Base-by-base conservation (phyloP, 2,329 filamentous ascomycete genomes). In the Colletotrichum sp. region DNA sequence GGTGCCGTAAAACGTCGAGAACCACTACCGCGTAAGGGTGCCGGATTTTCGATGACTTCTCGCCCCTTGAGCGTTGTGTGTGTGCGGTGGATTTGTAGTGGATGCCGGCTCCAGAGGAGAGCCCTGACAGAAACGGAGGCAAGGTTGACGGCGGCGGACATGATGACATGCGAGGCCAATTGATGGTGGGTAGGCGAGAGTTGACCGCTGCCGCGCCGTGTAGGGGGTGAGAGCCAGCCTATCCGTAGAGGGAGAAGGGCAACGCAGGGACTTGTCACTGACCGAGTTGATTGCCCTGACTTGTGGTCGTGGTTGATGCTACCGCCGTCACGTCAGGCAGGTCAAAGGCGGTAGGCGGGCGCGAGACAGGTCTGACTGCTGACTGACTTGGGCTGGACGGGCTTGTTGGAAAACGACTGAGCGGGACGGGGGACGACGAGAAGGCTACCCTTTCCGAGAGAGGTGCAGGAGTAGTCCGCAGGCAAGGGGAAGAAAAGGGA, bases 91-190 rank as follows among this genome's bases (percentile, higher is more conserved):
- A 49, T 21, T 49, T 28, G 24, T n/a, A 32, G 67, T 49, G 67
- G 59, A 44, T 74, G 67, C 44, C 26, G 52, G 18, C 44, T 44
- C 32, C 59, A 24, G 28, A 49, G 49, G 44, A 32, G 24, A 36
- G 68, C 60, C 60, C 72, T 72, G 68, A 72, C 71, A 63, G 66
- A 24, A 74, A 60, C 18, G 21, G 52, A 39, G 30, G 66, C 71
- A 64, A 70, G 65, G 71, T 70, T 70, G 55, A 18, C n/a, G n/a
- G n/a, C 44, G 44, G 44, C 44, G 44, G 44, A 49, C 44, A 44
- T 30, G 39, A 64, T 64, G 39, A 59, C 59, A 64, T 55, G 57
- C 57, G 39, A 49, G 24, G 26, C 36, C 39, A 16, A 32, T 16
- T 32, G 44, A 4, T 71, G 18, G 39, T 44, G 28, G 68, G 26